A percentile compares a stretch with the other conserved stretches of the same genome.
These are phyloP conservation scores for Sophora flavescens DNA, from an alignment of 306 rosid species.

Conservation along the genomic window DNA sequence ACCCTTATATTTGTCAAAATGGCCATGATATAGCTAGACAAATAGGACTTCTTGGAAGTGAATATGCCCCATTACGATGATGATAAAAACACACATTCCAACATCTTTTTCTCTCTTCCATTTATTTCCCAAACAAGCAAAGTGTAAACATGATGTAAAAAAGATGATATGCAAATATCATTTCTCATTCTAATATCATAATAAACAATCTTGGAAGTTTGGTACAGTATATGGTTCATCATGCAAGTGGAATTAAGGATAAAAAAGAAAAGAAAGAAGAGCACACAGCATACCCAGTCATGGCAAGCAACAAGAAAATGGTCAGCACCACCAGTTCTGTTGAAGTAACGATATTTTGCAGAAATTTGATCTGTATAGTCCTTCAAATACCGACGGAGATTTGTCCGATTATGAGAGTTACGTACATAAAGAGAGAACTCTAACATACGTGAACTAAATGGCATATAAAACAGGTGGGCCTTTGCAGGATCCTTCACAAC, in stretches of 20 bases:
- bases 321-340: constrained; percentile 92
- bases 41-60: constrained; percentile 11
- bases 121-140: too few relatives aligned
- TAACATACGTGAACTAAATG: constrained; percentile 87
- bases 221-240: constrained; percentile 30
- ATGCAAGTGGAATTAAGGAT: constrained; percentile 36
- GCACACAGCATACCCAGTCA: constrained; percentile 77
- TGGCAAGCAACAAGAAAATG: constrained; percentile 99
- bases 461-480: constrained; percentile 96
- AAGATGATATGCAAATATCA: too few relatives aligned
- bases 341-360: constrained; percentile 75
- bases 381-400: constrained; percentile 78
- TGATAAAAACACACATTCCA: too few relatives aligned
- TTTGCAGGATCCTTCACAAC: constrained; percentile 80
- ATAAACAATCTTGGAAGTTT: constrained; percentile 19
- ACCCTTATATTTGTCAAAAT: constrained; percentile 15
- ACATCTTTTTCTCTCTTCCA: too few relatives aligned
- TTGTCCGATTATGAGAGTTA: constrained; percentile 91
- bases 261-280: not conserved
- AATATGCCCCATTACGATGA: constrained; percentile 27
- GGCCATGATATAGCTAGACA: constrained; percentile 14
- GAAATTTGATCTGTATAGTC: constrained; percentile 78
- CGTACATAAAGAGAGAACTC: constrained; percentile 76
- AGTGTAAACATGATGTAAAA: too few relatives aligned
- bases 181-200: constrained; percentile 13